A percentile compares a stretch with the other conserved stretches of the same genome.
These are phyloP conservation scores for Cryptococcus floricola DNA, from an alignment of 1,284 basidiomycete genomes.

Conservation along the genomic window DNA sequence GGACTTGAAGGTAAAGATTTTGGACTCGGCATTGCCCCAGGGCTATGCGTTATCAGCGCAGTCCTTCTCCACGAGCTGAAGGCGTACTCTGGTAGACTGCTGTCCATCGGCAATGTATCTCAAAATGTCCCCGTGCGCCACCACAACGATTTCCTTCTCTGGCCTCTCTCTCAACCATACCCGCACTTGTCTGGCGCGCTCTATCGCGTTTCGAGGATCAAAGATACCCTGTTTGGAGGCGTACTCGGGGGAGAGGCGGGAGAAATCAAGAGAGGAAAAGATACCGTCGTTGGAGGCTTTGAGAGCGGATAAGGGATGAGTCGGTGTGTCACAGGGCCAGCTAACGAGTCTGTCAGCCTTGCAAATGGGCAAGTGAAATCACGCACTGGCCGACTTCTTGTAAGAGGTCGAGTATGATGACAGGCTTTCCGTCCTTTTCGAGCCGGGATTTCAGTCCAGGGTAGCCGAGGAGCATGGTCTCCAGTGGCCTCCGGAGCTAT, in stretches of 20 bases:
- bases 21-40: conserved; percentile 46
- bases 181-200: conserved; percentile 37
- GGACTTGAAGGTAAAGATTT: conserved; percentile 37
- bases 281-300: conserved; percentile 36
- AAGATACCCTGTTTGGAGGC: conserved; percentile 46
- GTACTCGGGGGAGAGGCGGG: conserved; percentile 35
- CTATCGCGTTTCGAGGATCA: conserved; percentile 25
- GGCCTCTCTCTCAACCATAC: conserved; percentile 40
- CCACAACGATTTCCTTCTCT: conserved; percentile 48
- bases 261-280: conserved; percentile 44
- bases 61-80: no score
- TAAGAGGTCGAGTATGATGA: conserved; percentile 41
- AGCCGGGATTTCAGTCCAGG: conserved; percentile 34
- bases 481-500: conserved; percentile 45
- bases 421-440: conserved; percentile 34
- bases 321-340: conserved; percentile 45
- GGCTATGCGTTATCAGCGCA: conserved; percentile 14
- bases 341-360: conserved; percentile 8
- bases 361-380: background rate
- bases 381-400: conserved; percentile 47
- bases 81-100: conserved; percentile 30
- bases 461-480: conserved; percentile 46
- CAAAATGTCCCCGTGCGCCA: conserved; percentile 49
- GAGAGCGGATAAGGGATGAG: conserved; percentile 33
- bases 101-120: conserved; percentile 40